Percentiles rank a stretch among this genome's conserved stretches.
These are phyloP conservation scores for Neopestalotiopsis sp. DNA, from an alignment of 2,329 filamentous ascomycete genomes.

Conservation along the genomic window DNA sequence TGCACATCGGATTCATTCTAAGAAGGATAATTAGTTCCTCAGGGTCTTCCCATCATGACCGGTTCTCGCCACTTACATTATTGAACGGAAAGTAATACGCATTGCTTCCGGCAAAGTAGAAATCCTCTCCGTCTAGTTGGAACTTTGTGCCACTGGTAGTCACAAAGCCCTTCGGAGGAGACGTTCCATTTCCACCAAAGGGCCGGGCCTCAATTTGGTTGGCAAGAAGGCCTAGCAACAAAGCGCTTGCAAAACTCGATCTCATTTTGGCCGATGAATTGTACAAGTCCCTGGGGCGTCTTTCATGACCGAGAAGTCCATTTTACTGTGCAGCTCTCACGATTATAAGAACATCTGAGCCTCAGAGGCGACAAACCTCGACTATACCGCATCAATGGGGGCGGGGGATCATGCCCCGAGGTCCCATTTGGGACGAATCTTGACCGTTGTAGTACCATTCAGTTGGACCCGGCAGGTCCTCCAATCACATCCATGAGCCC, in stretches of 20 bases:
- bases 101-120: constrained; percentile 62
- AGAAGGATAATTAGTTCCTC: not conserved
- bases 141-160: constrained; percentile 55
- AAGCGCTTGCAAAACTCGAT: not conserved
- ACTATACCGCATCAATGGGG: constrained; percentile 7
- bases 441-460: constrained; percentile 3
- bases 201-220: not conserved
- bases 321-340: not conserved
- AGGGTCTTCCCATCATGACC: not conserved
- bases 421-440: not conserved
- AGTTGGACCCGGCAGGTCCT: constrained; percentile 6
- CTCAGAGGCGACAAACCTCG: not conserved
- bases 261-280: constrained; percentile 8
- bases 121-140: constrained; percentile 57
- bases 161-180: constrained; percentile 46
- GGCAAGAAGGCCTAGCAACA: constrained; percentile 5
- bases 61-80: constrained; percentile 40
- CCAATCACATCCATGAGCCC: constrained; percentile 5
- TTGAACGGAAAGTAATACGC: constrained; percentile 62
- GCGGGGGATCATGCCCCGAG: constrained; percentile 6
- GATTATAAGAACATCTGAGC: not conserved
- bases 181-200: constrained; percentile 6
- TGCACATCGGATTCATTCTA: constrained; percentile 45
- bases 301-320: not conserved
- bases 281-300: too few species aligned